These are phyloP conservation scores for Rhododendron molle DNA, from an alignment of 148 eudicot genomes.

Conservation along the genomic window DNA sequence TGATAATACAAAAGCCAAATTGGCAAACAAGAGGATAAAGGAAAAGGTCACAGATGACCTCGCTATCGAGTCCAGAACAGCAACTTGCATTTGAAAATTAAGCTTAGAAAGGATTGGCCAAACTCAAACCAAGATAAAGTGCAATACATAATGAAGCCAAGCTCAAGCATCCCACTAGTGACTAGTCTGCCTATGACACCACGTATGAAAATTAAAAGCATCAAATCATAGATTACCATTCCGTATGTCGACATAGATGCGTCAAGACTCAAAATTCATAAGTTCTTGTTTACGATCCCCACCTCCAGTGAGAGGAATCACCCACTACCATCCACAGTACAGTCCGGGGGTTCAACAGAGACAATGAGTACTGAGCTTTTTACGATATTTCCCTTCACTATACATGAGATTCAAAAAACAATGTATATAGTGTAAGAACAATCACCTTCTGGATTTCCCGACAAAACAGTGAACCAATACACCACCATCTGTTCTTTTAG, in stretches of 20 bases:
- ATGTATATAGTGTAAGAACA: background rate
- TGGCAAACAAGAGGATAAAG: background rate
- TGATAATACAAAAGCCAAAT: background rate
- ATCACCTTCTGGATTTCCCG: slow-evolving; percentile 94
- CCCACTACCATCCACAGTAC: background rate
- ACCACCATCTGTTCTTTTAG: slow-evolving; percentile 56
- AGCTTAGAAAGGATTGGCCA: background rate
- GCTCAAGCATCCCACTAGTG: background rate
- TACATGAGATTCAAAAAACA: background rate
- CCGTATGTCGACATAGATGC: background rate
- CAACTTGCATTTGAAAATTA: background rate
- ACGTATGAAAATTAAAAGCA: background rate
- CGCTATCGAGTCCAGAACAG: background rate
- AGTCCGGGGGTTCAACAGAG: background rate
- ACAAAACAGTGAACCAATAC: slow-evolving; percentile 90
- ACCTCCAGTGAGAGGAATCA: background rate
- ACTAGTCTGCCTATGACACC: background rate
- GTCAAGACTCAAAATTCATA: background rate
- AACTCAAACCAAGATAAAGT: background rate
- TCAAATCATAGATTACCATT: background rate
- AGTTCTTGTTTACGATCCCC: background rate
- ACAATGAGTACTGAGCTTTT: background rate
- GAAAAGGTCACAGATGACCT: background rate
- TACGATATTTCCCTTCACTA: background rate
- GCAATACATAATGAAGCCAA: background rate